phyloP scores from a whole-genome alignment of 2,329 filamentous ascomycete species.

The Zymoseptoria passerinii region DNA sequence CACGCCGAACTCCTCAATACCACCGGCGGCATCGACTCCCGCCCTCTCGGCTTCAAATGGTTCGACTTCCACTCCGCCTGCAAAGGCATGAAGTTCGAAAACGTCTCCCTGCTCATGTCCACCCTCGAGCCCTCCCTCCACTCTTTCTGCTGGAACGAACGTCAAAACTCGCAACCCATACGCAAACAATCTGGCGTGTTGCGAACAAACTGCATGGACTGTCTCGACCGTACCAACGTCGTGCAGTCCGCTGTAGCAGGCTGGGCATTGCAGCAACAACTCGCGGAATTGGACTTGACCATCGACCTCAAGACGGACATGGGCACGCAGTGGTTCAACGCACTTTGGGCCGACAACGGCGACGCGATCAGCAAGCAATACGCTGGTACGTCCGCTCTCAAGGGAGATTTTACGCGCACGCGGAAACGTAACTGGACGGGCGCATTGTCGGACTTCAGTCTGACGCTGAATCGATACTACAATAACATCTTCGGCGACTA shows the following conservation, averaged over 20 bases:
- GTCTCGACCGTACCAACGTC: constrained; percentile 90
- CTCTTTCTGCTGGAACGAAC: constrained; percentile 61
- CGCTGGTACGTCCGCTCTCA: constrained; percentile 88
- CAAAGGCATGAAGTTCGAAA: constrained; percentile 96
- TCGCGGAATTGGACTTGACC: constrained; percentile 66
- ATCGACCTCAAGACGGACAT: constrained; percentile 69
- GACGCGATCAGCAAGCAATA: constrained; percentile 95
- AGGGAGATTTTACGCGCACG: constrained; percentile 92
- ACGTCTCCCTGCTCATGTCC: constrained; percentile 72
- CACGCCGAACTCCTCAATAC: constrained; percentile 61
- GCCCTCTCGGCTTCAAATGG: constrained; percentile 71
- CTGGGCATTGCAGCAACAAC: constrained; percentile 69
- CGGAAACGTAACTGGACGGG: constrained; percentile 84
- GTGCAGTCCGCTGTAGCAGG: constrained; percentile 87
- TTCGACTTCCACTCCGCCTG: constrained; percentile 94
- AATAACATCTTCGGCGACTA: constrained; percentile 96
- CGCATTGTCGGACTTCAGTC: constrained; percentile 79
- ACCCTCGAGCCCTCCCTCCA: constrained; percentile 60
- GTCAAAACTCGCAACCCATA: constrained; percentile 36
- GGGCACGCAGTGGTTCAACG: constrained; percentile 88
- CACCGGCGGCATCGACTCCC: constrained; percentile 44
- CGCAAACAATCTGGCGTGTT: constrained; percentile 63
- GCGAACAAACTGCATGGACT: constrained; percentile 99
- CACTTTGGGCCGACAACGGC: constrained; percentile 89
- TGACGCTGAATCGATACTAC: constrained; percentile 73